These are phyloP conservation scores for Pseudogymnoascus sp. DNA, from an alignment of 2,329 filamentous ascomycete species.

Conservation along the genomic window DNA sequence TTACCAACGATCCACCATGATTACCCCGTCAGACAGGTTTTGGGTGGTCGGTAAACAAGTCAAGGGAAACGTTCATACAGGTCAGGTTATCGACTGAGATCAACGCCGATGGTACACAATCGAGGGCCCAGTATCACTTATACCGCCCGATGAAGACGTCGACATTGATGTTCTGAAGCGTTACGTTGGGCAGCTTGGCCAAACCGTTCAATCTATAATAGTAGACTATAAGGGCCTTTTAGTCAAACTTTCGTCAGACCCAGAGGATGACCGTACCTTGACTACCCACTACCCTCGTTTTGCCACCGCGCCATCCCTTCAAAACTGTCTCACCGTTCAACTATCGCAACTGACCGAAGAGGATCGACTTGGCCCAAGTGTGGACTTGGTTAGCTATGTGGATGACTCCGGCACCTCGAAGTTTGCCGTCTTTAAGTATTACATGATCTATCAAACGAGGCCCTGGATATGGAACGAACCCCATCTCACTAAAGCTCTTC, in stretches of 20 bases:
- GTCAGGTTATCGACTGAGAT: neutral
- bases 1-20: neutral
- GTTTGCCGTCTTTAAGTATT: neutral
- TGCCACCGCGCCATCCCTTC: neutral
- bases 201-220: neutral
- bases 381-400: neutral
- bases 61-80: neutral
- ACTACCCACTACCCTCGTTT: neutral
- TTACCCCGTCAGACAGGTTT: neutral
- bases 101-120: neutral
- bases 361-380: neutral
- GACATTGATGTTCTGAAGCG: neutral
- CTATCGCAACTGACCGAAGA: neutral
- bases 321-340: neutral
- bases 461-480: constrained; percentile 28
- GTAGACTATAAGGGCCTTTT: neutral
- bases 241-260: neutral
- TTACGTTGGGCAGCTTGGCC: neutral
- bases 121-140: neutral
- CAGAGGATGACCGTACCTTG: neutral
- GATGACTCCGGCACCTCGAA: neutral
- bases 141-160: neutral
- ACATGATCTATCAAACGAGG: neutral
- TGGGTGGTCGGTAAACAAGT: neutral
- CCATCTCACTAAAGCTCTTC: constrained; percentile 29